These are phyloP conservation scores for Hypoxylon fragiforme DNA, from an alignment of 495 filamentous ascomycete species.

Conservation along the genomic window DNA sequence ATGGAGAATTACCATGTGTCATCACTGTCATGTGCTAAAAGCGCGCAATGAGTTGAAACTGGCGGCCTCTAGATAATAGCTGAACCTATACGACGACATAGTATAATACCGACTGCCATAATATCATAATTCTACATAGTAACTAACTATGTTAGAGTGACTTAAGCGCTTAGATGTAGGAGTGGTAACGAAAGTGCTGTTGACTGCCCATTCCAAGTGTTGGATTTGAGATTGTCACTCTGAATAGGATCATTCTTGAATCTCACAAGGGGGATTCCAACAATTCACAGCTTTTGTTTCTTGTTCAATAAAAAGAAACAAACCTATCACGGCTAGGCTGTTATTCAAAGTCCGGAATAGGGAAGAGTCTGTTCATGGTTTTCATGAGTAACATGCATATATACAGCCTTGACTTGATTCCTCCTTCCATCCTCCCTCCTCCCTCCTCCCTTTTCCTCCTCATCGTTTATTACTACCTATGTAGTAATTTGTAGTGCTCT, in stretches of 20 bases:
- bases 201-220: too few relatives aligned
- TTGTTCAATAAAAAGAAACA: constrained; percentile 4
- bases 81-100: too few relatives aligned
- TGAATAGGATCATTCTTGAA: not conserved
- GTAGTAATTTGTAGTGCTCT: constrained; percentile 6
- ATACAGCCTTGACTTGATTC: constrained; percentile 10
- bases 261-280: not conserved
- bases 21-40: not conserved
- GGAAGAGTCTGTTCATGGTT: constrained; percentile 25
- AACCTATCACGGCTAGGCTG: constrained; percentile 2
- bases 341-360: constrained; percentile 10
- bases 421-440: too few relatives aligned
- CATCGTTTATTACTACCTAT: constrained; percentile 1
- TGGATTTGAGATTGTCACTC: not conserved
- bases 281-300: constrained; percentile 12
- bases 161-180: too few relatives aligned
- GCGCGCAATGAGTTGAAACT: not conserved
- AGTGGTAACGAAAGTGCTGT: too few relatives aligned
- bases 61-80: constrained; percentile 13
- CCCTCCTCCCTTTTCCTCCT: constrained; percentile 6
- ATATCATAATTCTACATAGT: too few relatives aligned
- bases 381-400: constrained; percentile 16
- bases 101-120: too few relatives aligned
- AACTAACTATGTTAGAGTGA: not conserved
- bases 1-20: not conserved